Conservation (phyloP, 768 basidiomycete species). For the Cystobasidium ongulense region DNA sequence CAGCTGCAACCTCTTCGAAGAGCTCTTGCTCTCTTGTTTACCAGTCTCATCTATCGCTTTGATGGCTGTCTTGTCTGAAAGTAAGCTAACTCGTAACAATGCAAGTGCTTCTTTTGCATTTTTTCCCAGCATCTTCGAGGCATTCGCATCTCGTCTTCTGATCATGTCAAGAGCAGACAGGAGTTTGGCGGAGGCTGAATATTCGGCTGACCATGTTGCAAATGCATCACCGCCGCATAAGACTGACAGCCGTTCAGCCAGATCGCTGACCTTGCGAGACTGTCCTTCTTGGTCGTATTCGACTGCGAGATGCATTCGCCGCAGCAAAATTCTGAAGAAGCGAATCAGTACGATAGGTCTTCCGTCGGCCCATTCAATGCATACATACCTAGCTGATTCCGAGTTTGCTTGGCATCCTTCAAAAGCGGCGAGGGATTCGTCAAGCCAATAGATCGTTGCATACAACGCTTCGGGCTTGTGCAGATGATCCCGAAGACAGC, state of each 20-base stretch:
- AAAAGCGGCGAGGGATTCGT: neutral
- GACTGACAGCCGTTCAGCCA: neutral
- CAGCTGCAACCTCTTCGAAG: too few species aligned
- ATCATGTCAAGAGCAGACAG: neutral
- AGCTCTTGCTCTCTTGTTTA: neutral
- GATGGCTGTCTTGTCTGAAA: too few species aligned
- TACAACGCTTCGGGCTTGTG: neutral
- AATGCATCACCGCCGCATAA: neutral
- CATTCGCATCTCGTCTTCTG: neutral
- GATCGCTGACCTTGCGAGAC: neutral
- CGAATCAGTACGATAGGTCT: neutral
- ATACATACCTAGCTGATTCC: neutral
- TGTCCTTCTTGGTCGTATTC: neutral
- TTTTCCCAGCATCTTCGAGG: neutral
- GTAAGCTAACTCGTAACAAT: neutral
- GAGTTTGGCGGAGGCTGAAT: neutral
- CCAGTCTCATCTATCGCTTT: neutral
- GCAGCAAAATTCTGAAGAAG: neutral
- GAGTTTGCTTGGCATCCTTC: neutral
- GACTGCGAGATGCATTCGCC: neutral
- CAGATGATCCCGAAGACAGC: neutral
- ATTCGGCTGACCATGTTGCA: neutral
- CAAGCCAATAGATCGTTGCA: neutral
- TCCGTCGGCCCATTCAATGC: neutral
- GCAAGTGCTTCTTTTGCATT: constrained; percentile 16